Conservation (phyloP, 768 basidiomycete species). For the Leccinum disarticulatum region DNA sequence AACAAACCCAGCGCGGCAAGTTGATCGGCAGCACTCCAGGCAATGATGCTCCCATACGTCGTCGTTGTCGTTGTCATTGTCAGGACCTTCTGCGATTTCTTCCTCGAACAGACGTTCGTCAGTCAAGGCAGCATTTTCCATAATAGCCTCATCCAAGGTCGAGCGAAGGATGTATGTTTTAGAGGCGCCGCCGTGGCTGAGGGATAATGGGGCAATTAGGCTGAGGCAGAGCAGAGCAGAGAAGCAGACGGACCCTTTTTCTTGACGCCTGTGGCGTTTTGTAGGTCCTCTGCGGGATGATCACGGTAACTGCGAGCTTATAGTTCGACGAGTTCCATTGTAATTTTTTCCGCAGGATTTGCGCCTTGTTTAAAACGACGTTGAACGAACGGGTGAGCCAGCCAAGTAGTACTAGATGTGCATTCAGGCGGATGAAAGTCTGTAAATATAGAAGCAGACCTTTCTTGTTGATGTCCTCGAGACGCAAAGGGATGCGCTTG, state of each 20-base stretch:
- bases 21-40: too few species aligned
- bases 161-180: slow-evolving; percentile 88
- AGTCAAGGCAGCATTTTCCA: slow-evolving; percentile 57
- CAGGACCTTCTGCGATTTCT: slow-evolving; percentile 50
- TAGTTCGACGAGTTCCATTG: slow-evolving; percentile 84
- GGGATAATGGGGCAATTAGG: background rate
- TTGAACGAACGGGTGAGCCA: slow-evolving; percentile 58
- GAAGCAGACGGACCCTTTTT: slow-evolving; percentile 54
- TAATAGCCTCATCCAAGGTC: slow-evolving; percentile 56
- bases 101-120: slow-evolving; percentile 46
- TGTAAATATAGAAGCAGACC: slow-evolving; percentile 37
- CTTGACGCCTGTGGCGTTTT: slow-evolving; percentile 59
- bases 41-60: too few species aligned
- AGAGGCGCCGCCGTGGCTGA: slow-evolving; percentile 55
- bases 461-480: slow-evolving; percentile 87
- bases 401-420: slow-evolving; percentile 44
- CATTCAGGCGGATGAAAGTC: background rate
- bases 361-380: slow-evolving; percentile 61
- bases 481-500: slow-evolving; percentile 58
- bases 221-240: background rate
- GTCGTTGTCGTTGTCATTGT: slow-evolving; percentile 46
- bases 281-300: slow-evolving; percentile 41
- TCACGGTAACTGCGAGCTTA: slow-evolving; percentile 54
- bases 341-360: slow-evolving; percentile 66
- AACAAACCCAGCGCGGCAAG: too few species aligned